These are phyloP conservation scores for Saccharomycopsis phalli DNA, from an alignment of 1,139 yeast genomes.

Conservation along the genomic window DNA sequence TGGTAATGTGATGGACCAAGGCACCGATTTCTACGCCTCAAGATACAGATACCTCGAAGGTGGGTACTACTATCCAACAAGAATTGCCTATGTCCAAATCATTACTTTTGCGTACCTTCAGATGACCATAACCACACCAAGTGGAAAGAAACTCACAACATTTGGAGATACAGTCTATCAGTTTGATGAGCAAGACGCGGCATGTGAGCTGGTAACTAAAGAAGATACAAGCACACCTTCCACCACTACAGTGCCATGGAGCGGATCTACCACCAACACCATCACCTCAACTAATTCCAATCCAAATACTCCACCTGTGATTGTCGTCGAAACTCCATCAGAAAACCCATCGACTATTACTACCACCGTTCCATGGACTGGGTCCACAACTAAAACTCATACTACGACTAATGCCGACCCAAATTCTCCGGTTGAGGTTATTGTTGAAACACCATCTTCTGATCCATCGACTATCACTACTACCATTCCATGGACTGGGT, in stretches of 20 bases:
- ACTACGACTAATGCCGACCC: slow-evolving; percentile 11
- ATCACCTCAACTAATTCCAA: not conserved
- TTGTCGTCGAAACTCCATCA: not conserved
- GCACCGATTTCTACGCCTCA: slow-evolving; percentile 3
- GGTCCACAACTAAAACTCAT: slow-evolving; percentile 5
- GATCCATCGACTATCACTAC: not conserved
- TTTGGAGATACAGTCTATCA: slow-evolving; percentile 19
- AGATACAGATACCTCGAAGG: slow-evolving; percentile 21
- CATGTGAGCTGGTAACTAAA: slow-evolving; percentile 9
- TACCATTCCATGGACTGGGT: slow-evolving; percentile 9
- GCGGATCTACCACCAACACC: slow-evolving; percentile 1
- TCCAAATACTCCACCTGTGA: slow-evolving; percentile 3
- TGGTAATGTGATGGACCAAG: not conserved
- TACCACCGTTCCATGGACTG: slow-evolving; percentile 9
- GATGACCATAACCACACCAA: slow-evolving; percentile 21
- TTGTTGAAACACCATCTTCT: slow-evolving; percentile 5
- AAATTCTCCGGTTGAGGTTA: slow-evolving; percentile 9
- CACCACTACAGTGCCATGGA: not conserved
- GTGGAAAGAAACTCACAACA: slow-evolving; percentile 16
- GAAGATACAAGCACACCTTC: too few relatives aligned
- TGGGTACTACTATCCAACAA: slow-evolving; percentile 15
- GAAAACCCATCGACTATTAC: not conserved
- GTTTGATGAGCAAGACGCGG: slow-evolving; percentile 5
- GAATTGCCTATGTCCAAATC: slow-evolving; percentile 19
- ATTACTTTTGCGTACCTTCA: slow-evolving; percentile 14